Evolutionary conservation across 768 basidiomycete species (phyloP).

Genomic region (Lentinula aciculospora): DNA sequence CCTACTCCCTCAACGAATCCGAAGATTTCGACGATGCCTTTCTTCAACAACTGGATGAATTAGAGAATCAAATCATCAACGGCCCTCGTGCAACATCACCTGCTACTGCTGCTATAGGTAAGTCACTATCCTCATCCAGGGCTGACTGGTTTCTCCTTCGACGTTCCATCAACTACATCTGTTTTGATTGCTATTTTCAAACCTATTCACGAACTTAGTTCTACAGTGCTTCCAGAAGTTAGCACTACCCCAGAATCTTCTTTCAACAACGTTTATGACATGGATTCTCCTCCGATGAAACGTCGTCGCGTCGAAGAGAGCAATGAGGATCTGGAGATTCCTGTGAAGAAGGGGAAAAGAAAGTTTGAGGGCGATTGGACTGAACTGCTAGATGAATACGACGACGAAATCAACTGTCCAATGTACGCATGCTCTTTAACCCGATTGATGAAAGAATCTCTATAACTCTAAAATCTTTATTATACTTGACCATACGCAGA

Average conservation of each 20-base stretch:
- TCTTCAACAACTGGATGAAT: background rate
- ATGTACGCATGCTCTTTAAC: constrained; percentile 43
- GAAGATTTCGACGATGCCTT: background rate
- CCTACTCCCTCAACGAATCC: background rate
- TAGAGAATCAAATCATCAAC: constrained; percentile 1
- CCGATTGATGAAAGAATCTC: background rate
- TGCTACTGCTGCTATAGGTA: background rate
- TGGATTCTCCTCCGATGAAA: background rate
- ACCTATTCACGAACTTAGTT: background rate
- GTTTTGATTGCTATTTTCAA: background rate
- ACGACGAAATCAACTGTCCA: constrained; percentile 64
- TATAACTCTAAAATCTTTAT: background rate
- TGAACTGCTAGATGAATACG: constrained; percentile 39
- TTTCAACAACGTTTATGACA: background rate
- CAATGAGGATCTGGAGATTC: constrained; percentile 6
- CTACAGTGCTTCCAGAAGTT: background rate
- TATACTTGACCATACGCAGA: constrained; percentile 29
- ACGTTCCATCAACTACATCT: background rate
- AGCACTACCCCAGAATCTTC: background rate
- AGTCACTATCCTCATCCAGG: background rate
- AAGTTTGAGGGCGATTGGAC: constrained; percentile 22
- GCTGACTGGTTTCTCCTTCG: too few relatives aligned
- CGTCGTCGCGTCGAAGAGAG: background rate
- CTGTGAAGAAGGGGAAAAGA: constrained; percentile 39
- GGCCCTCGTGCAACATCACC: background rate